Evolutionary conservation across 345 rosid species (phyloP).

Genomic region (Zanthoxylum bungeanum): DNA sequence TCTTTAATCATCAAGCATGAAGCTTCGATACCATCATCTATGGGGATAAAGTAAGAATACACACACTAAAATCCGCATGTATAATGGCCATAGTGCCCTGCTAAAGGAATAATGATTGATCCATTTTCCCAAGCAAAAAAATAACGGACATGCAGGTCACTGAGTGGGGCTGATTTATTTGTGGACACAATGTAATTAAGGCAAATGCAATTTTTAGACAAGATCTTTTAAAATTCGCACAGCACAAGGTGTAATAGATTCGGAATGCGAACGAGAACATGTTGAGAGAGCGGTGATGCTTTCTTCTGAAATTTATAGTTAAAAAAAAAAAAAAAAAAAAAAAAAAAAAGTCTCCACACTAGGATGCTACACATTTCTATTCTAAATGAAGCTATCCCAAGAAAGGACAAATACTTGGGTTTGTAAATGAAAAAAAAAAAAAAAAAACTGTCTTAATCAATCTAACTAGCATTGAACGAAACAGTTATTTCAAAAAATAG

Average conservation of each 20-base stretch:
- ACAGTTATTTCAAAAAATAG: not conserved
- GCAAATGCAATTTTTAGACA: not conserved
- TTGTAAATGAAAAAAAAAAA: too few species aligned
- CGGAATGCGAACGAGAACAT: not conserved
- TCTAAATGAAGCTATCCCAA: not conserved
- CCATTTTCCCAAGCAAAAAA: not conserved
- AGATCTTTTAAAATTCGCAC: not conserved
- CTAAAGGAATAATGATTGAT: not conserved
- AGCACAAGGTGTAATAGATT: not conserved
- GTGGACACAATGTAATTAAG: not conserved
- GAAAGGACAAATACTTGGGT: not conserved
- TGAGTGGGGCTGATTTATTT: too few species aligned
- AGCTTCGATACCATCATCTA: not conserved
- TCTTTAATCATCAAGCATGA: not conserved
- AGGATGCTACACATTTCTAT: not conserved
- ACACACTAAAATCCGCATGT: not conserved
- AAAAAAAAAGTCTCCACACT: not conserved
- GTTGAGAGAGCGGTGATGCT: not conserved
- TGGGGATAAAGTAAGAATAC: not conserved
- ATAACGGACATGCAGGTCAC: not conserved
- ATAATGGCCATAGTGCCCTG: too few species aligned
- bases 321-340: not conserved
- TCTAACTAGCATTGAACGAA: not conserved
- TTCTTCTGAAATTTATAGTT: not conserved
- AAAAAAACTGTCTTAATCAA: too few species aligned